A percentile compares a stretch with the other conserved stretches of the same genome.
Evolutionary conservation across 2,329 filamentous ascomycete genomes (phyloP).

Genomic region (Aspergillus intermedius): DNA sequence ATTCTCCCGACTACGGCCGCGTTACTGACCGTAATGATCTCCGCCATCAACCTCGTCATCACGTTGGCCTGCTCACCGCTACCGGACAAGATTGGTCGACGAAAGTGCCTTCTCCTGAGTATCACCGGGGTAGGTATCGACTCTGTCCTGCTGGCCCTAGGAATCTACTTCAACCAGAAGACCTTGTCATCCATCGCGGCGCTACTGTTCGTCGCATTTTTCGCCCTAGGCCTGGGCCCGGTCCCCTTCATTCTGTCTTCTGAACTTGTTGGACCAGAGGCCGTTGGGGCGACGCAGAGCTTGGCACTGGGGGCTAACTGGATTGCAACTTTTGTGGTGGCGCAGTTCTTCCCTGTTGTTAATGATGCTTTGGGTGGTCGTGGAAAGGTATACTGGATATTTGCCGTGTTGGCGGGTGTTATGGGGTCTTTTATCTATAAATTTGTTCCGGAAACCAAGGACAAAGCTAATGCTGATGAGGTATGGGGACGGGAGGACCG

Average conservation of each 20-base stretch:
- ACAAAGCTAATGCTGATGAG: constrained; percentile 75
- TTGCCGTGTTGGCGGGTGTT: constrained; percentile 64
- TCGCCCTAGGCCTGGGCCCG: constrained; percentile 83
- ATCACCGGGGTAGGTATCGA: constrained; percentile 78
- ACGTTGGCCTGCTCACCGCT: constrained; percentile 77
- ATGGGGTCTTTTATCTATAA: constrained; percentile 66
- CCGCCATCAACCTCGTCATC: constrained; percentile 74
- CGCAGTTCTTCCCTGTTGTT: constrained; percentile 87
- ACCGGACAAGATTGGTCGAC: constrained; percentile 80
- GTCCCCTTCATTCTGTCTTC: constrained; percentile 92
- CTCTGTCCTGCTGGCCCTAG: constrained; percentile 69
- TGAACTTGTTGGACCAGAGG: constrained; percentile 83
- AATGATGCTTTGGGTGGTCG: constrained; percentile 69
- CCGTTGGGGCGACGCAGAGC: constrained; percentile 84
- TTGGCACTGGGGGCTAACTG: constrained; percentile 85
- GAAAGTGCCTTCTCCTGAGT: constrained; percentile 73
- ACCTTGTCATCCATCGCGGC: constrained; percentile 74
- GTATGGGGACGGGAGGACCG: constrained; percentile 67
- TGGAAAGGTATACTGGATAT: constrained; percentile 88
- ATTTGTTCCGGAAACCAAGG: constrained; percentile 80
- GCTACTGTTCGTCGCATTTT: constrained; percentile 79
- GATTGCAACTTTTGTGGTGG: constrained; percentile 82
- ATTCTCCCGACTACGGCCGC: constrained; percentile 76
- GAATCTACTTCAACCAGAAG: constrained; percentile 67
- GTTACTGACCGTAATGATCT: constrained; percentile 80